Base-by-base conservation (phyloP, 345 rosid genomes). In the Euphorbia tirucalli region DNA sequence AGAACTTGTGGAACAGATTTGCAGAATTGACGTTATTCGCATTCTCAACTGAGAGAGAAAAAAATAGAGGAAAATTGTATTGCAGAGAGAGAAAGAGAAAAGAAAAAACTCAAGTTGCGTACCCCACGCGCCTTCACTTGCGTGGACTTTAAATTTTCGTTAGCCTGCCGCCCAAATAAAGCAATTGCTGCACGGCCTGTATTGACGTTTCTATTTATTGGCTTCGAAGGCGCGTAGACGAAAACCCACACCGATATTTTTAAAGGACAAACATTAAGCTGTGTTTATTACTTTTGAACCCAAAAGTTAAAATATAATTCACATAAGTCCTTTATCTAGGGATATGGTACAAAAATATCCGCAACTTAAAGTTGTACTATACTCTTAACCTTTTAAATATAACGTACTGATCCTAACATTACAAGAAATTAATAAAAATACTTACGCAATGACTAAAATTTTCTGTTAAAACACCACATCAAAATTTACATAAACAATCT, bases 21-120 rank as follows among this genome's bases (percentile, higher is more conserved):
- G 58, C 73, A 30, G 73, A 62, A 71, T 61, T 22, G 54, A 25
- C 19, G 69, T 37, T 52, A 24, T 50, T 63, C 41, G n/a, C 52
- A 19, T 56, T 69, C 5, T 18, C 50, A 39, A n/a, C 27, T 54
- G 56, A 2, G 16, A n/a, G 22, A 10, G 22, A 27, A 24, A n/a
- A n/a, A 37, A 37, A 46, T 46, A 46, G 52, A 25, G 15, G 10
- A 66, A 28, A 18, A 49, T 3, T 28, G 41, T 32, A 46, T 11
- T 1, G 21, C 11, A 1, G 6, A 3, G 18, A n/a, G n/a, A n/a
- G n/a, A n/a, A n/a, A n/a, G n/a, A n/a, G n/a, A n/a, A 3, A 55
- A 32, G 3, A 14, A 24, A 22, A 25, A 10, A 32, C 14, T 22
- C 43, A 46, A 46, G 56, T 44, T 70, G 35, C 2, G 27, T 2